Percentiles rank a stretch among this genome's conserved stretches.
Evolutionary conservation across 768 basidiomycete species (phyloP).

Genomic region (Mycena amicta): DNA sequence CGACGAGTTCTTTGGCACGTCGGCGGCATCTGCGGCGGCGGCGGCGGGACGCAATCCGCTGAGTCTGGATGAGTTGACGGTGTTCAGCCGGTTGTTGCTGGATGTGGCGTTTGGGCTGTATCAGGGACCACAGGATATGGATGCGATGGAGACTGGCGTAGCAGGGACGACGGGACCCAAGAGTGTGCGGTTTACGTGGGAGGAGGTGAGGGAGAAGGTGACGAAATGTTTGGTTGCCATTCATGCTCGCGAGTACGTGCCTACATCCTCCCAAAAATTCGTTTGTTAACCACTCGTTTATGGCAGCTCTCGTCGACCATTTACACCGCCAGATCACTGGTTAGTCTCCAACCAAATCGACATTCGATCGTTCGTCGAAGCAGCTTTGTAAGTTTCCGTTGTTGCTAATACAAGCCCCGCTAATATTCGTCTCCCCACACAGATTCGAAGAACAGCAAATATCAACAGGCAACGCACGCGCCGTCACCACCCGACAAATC

Average conservation of each 20-base stretch:
- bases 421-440: too few species aligned
- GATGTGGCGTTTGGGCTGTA: conserved; percentile 81
- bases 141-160: conserved; percentile 25
- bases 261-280: not conserved
- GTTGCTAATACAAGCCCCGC: too few species aligned
- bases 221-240: conserved; percentile 81
- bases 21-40: conserved; percentile 29
- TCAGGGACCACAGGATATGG: conserved; percentile 45
- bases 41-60: conserved; percentile 82
- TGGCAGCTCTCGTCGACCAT: conserved; percentile 76
- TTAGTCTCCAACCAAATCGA: conserved; percentile 56
- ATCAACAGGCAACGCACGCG: conserved; percentile 27
- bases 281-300: conserved; percentile 10
- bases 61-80: conserved; percentile 75
- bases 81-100: conserved; percentile 76
- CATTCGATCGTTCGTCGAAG: conserved; percentile 73
- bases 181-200: conserved; percentile 56
- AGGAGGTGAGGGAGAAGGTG: conserved; percentile 71
- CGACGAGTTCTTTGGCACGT: conserved; percentile 86
- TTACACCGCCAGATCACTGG: conserved; percentile 87
- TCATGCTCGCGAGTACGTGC: conserved; percentile 83
- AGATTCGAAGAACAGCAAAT: conserved; percentile 35
- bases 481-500: conserved; percentile 67
- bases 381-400: conserved; percentile 71
- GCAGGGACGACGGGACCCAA: conserved; percentile 32